A percentile compares a stretch with the other conserved stretches of the same genome.
Conservation (phyloP, 73 alveolate species). For the Diophrys sp. region DNA sequence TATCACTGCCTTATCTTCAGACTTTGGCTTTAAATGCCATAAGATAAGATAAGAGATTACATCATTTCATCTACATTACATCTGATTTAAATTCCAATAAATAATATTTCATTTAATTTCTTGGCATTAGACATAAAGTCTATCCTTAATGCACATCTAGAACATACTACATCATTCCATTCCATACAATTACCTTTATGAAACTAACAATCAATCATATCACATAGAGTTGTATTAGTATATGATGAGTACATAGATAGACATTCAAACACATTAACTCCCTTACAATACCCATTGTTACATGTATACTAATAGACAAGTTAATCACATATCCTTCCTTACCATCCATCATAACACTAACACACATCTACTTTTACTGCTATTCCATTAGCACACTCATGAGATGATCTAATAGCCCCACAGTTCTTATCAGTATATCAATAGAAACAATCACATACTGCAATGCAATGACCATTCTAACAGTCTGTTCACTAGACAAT, state of each 20-base stretch:
- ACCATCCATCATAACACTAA: slow-evolving; percentile 79
- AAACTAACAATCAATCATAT: slow-evolving; percentile 35
- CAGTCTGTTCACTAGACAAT: slow-evolving; percentile 79
- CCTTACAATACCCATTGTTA: slow-evolving; percentile 61
- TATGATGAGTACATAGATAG: slow-evolving; percentile 51
- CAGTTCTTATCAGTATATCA: slow-evolving; percentile 79
- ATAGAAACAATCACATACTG: slow-evolving; percentile 88
- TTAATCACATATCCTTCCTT: slow-evolving; percentile 82
- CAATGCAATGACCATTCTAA: slow-evolving; percentile 77
- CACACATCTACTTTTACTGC: slow-evolving; percentile 53
- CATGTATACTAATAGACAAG: slow-evolving; percentile 49
- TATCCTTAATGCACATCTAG: slow-evolving; percentile 33
- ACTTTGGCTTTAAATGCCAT: too few species aligned
- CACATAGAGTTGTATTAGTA: slow-evolving; percentile 28
- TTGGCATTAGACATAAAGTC: too few species aligned
- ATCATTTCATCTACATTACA: too few species aligned
- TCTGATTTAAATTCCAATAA: too few species aligned
- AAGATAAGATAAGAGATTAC: too few species aligned
- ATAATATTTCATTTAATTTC: too few species aligned
- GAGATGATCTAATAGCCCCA: slow-evolving; percentile 60
- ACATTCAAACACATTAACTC: slow-evolving; percentile 56
- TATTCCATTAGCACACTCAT: slow-evolving; percentile 78
- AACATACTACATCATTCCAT: slow-evolving; percentile 66
- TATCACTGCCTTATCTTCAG: too few species aligned
- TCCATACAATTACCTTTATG: slow-evolving; percentile 42